Conservation (phyloP, 345 rosid species). For the Mangifera indica region DNA sequence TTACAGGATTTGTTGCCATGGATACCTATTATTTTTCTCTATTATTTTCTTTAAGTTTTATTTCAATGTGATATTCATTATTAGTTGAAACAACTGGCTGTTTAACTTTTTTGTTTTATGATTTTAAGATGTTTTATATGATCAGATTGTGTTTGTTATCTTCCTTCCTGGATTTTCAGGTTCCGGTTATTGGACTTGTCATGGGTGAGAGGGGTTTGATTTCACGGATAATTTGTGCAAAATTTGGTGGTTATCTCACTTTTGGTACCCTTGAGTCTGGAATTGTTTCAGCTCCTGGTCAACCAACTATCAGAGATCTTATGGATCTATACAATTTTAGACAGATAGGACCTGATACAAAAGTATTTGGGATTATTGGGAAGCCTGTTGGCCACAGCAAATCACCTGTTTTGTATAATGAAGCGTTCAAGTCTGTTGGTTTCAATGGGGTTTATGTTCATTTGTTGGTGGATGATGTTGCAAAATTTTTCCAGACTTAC, state of each 20-base stretch:
- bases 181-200: constrained; percentile 80
- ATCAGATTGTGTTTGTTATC: constrained; percentile 4
- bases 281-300: constrained; percentile 87
- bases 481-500: constrained; percentile 67
- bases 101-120: not conserved
- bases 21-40: not conserved
- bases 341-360: constrained; percentile 77
- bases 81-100: not conserved
- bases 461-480: constrained; percentile 75
- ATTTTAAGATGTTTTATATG: constrained; percentile 5
- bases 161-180: constrained; percentile 42
- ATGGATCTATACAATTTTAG: constrained; percentile 81
- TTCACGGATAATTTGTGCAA: constrained; percentile 84
- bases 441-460: constrained; percentile 76
- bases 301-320: constrained; percentile 76
- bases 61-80: not conserved
- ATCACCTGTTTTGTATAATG: constrained; percentile 80
- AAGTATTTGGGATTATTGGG: constrained; percentile 85
- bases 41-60: no score
- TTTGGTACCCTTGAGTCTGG: constrained; percentile 86
- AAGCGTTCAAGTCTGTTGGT: constrained; percentile 81
- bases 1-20: not conserved
- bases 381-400: constrained; percentile 96
- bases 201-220: constrained; percentile 95
- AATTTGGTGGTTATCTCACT: constrained; percentile 88